A percentile compares a stretch with the other conserved stretches of the same genome.
These are phyloP conservation scores for Croton laevigatus DNA, from an alignment of 441 rosid species.

Conservation along the genomic window DNA sequence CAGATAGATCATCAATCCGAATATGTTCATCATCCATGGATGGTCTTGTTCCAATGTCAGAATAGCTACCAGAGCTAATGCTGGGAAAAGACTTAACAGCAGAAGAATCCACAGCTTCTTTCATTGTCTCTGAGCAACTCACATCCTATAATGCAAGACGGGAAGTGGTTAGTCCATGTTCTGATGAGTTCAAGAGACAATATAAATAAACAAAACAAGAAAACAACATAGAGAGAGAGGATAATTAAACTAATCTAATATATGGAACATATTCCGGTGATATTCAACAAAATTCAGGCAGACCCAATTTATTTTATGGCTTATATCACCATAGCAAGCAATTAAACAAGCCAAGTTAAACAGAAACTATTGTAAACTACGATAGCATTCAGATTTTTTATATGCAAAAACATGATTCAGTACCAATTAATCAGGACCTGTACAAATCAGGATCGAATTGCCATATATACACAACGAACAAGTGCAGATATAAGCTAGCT, in stretches of 20 bases:
- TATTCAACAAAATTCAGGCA: not conserved
- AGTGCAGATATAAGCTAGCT: not conserved
- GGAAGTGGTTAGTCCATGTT: conserved; percentile 19
- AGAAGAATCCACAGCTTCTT: conserved; percentile 35
- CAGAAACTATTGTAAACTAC: not conserved
- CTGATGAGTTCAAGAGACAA: not conserved
- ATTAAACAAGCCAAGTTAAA: too few relatives aligned
- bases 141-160: conserved; percentile 33
- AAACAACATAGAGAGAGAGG: not conserved
- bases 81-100: conserved; percentile 39
- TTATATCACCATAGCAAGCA: not conserved
- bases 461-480: not conserved
- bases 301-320: not conserved
- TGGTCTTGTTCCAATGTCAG: conserved; percentile 56
- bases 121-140: conserved; percentile 31
- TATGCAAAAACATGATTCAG: not conserved
- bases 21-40: conserved; percentile 96
- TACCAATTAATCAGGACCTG: not conserved
- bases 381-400: not conserved
- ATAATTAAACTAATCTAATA: not conserved
- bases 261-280: not conserved
- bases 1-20: conserved; percentile 70
- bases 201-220: not conserved
- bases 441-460: not conserved
- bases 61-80: conserved; percentile 76